These are phyloP conservation scores for Trichoderma afroharzianum DNA, from an alignment of 2,329 filamentous ascomycete genomes.

Conservation along the genomic window DNA sequence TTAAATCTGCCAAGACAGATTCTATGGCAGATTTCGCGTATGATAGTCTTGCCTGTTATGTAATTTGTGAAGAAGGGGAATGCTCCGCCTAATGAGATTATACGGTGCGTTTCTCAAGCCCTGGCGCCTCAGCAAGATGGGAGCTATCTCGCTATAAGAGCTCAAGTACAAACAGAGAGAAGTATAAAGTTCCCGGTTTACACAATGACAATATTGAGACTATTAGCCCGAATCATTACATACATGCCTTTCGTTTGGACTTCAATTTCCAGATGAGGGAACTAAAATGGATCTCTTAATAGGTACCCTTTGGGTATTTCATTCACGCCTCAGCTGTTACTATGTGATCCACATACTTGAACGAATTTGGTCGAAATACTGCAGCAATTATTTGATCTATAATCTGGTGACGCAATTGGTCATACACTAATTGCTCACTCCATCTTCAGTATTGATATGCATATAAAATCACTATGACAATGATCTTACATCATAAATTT, in stretches of 20 bases:
- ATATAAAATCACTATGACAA: background rate
- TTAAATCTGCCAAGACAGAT: background rate
- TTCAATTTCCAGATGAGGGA: background rate
- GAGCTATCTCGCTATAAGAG: background rate
- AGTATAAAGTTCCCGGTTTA: background rate
- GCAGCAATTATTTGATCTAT: background rate
- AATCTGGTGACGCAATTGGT: background rate
- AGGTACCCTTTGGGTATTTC: background rate
- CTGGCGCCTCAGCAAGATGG: background rate
- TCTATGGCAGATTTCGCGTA: background rate
- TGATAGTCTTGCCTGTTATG: background rate
- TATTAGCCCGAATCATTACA: background rate
- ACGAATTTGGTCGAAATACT: background rate
- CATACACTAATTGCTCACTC: background rate
- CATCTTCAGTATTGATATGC: background rate
- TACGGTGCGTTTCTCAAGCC: background rate
- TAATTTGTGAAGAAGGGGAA: background rate
- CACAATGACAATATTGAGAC: background rate
- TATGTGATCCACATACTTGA: background rate
- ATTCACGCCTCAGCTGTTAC: background rate
- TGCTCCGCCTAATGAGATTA: background rate
- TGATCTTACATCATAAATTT: background rate
- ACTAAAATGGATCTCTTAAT: background rate
- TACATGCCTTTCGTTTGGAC: background rate
- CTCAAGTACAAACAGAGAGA: background rate